Base-by-base conservation (phyloP, 2,329 filamentous ascomycete genomes). In the Ophiocordyceps camponoti-floridani region DNA sequence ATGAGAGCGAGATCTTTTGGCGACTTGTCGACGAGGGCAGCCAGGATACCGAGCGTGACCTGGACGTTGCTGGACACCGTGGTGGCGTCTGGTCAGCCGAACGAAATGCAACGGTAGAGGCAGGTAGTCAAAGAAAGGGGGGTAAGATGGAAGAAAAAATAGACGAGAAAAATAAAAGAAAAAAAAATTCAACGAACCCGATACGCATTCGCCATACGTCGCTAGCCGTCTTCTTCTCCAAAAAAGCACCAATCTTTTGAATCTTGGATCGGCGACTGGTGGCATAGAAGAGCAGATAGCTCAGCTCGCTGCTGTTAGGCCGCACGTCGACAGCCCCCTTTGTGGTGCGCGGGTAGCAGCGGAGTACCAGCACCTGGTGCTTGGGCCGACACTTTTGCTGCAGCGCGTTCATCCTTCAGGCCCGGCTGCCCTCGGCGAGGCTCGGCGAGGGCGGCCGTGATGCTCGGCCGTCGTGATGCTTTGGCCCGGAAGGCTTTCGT, bases 281-380 rank as follows among this genome's bases (percentile, higher is more conserved):
- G 49, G 85, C 87, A 69, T 98, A 96, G 72, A 94, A 96, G 45
- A 96, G 77, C 51, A 98, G 76, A 61, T 96, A 96, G 64, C 86
- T 94, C 50, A 98, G 77, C 69, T 98, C 91, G 65, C 86, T 94
- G 52, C 86, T 86, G 64, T 96, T 96, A 41, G 91, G 88, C 65
- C 89, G 93, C 58, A 94, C 86, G 56, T 94, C 86, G 59, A 88
- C 82, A 49, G 84, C 81, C 44, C 85, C 86, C 66, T 95, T 96
- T 51, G 84, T 84, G 51, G 84, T 88, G 53, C 83, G 82, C 38
- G 91, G 91, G 62, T 95, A 98, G 70, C 89, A 96, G 68, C 94
- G 95, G 52, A 95, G 75, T 52, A 95, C 82, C 49, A 96, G 71
- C 54, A 95, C 84, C 73, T 96, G 89, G 67, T 98, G 91, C 70